phyloP scores from a whole-genome alignment of 1,284 basidiomycete genomes.

The Waitea zeae region DNA sequence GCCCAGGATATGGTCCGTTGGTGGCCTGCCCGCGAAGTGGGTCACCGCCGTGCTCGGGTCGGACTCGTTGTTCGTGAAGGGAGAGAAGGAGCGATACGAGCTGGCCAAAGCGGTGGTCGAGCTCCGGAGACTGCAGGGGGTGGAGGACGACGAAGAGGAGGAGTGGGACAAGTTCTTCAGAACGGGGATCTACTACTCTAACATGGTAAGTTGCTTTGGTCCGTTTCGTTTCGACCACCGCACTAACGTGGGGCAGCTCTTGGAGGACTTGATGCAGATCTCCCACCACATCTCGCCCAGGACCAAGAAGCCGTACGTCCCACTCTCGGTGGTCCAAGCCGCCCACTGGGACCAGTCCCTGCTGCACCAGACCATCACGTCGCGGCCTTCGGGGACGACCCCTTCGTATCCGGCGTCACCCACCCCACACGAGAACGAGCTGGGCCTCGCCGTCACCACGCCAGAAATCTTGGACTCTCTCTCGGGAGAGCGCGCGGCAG shows the following conservation, averaged over 20 bases:
- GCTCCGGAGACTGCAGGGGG: slow-evolving; percentile 35
- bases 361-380: slow-evolving; percentile 38
- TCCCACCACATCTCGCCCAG: slow-evolving; percentile 56
- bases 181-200: slow-evolving; percentile 73
- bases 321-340: slow-evolving; percentile 48
- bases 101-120: slow-evolving; percentile 67
- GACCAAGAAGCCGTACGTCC: slow-evolving; percentile 53
- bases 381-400: slow-evolving; percentile 14
- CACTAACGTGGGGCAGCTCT: no score
- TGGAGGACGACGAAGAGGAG: slow-evolving; percentile 36
- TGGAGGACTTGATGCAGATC: slow-evolving; percentile 63
- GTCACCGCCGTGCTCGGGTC: slow-evolving; percentile 59
- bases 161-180: slow-evolving; percentile 62
- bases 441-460: slow-evolving; percentile 35
- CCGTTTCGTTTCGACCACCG: no score
- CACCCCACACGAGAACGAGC: slow-evolving; percentile 32
- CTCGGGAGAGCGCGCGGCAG: no score
- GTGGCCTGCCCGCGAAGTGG: slow-evolving; percentile 60
- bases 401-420: slow-evolving; percentile 20
- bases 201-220: slow-evolving; percentile 48
- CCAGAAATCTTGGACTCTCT: slow-evolving; percentile 7
- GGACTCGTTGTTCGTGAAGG: slow-evolving; percentile 67
- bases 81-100: slow-evolving; percentile 69
- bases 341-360: slow-evolving; percentile 64
- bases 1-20: slow-evolving; percentile 47